Conservation (phyloP, 176 grass and related monocot genomes). For the Ensete ventricosum region DNA sequence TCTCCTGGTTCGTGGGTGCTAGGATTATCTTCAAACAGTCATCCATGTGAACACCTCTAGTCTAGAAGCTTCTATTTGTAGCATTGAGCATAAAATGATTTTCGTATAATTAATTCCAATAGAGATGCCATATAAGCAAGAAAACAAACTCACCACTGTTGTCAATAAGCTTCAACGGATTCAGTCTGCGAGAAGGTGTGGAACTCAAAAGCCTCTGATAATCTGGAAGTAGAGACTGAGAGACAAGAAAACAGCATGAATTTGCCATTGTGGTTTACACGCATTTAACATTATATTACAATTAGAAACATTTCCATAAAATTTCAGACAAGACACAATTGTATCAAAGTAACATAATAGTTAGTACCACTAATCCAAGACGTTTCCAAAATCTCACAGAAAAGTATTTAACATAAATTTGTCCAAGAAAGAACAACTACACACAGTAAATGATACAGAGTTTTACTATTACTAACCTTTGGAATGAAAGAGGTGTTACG, state of each 20-base stretch:
- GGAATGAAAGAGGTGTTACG: slow-evolving; percentile 84
- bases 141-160: slow-evolving; percentile 63
- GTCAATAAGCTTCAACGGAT: slow-evolving; percentile 98
- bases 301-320: not conserved
- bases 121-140: not conserved
- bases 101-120: not conserved
- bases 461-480: slow-evolving; percentile 46
- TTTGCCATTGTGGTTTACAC: not conserved
- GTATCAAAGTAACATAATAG: no score
- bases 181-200: slow-evolving; percentile 75
- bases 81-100: not conserved
- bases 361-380: no score
- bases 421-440: not conserved
- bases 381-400: not conserved
- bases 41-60: not conserved
- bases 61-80: not conserved
- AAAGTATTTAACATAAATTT: not conserved
- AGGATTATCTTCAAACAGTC: not conserved
- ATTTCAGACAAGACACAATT: not conserved
- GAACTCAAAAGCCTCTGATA: slow-evolving; percentile 98
- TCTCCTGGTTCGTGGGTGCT: not conserved
- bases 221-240: slow-evolving; percentile 93
- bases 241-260: slow-evolving; percentile 17
- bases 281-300: not conserved
- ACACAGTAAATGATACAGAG: not conserved